Percentiles rank a stretch among this genome's conserved stretches.
Conservation (phyloP, 805 yeast species). For the Cyberlindnera mrakii region DNA sequence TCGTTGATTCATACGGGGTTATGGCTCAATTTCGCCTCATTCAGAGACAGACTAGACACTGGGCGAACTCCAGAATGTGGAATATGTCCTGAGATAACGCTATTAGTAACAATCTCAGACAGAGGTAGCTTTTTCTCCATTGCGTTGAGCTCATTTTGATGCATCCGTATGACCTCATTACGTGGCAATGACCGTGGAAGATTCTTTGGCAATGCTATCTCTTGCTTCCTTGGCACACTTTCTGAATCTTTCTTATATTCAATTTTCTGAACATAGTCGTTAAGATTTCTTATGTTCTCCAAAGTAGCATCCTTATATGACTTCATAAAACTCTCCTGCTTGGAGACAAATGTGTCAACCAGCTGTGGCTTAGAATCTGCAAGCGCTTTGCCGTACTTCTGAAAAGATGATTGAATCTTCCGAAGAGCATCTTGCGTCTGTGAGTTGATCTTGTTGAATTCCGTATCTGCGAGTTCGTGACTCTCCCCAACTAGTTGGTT, state of each 20-base stretch:
- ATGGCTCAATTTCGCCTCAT: too few relatives aligned
- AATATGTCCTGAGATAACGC: too few relatives aligned
- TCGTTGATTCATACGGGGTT: too few relatives aligned
- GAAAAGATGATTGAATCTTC: slow-evolving; percentile 9
- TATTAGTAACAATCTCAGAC: neutral
- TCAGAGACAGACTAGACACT: too few relatives aligned
- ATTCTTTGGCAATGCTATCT: slow-evolving; percentile 3
- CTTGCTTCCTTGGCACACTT: slow-evolving; percentile 17
- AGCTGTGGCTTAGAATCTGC: slow-evolving; percentile 12
- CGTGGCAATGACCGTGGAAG: slow-evolving; percentile 10
- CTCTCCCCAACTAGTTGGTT: slow-evolving; percentile 11
- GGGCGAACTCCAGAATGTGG: too few relatives aligned
- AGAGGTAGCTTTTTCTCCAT: neutral
- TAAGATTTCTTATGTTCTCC: slow-evolving; percentile 2
- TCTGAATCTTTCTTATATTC: slow-evolving; percentile 7
- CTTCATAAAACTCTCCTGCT: slow-evolving; percentile 4
- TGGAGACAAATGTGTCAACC: slow-evolving; percentile 11
- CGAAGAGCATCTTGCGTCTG: slow-evolving; percentile 10
- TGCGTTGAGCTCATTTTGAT: neutral
- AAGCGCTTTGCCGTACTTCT: slow-evolving; percentile 8
- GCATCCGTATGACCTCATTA: neutral
- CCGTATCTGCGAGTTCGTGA: slow-evolving; percentile 9
- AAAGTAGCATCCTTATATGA: slow-evolving; percentile 6
- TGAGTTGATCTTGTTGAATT: slow-evolving; percentile 9
- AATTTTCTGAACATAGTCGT: slow-evolving; percentile 3